Percentiles rank a stretch among this genome's conserved stretches.
Conservation (phyloP, 2,329 filamentous ascomycete genomes). For the Orbilia oligospora region DNA sequence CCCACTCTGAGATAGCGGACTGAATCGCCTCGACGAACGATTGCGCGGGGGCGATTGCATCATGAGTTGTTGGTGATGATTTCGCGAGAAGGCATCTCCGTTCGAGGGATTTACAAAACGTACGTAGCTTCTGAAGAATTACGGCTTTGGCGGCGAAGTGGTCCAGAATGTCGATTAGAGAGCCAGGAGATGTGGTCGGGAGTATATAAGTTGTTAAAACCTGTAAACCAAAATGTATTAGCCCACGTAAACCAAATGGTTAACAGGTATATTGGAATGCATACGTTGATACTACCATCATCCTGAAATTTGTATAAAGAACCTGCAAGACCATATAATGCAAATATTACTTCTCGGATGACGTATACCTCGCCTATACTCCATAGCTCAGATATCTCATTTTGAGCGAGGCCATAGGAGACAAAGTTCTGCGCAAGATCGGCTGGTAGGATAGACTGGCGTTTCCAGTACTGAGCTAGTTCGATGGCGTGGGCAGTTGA, state of each 20-base stretch:
- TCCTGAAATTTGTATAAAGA: slow-evolving; percentile 73
- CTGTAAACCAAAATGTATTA: slow-evolving; percentile 18
- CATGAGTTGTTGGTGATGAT: slow-evolving; percentile 24
- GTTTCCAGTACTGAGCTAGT: slow-evolving; percentile 51
- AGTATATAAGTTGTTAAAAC: slow-evolving; percentile 43
- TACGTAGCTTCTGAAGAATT: slow-evolving; percentile 62
- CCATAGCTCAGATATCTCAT: slow-evolving; percentile 48
- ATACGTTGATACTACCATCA: slow-evolving; percentile 54
- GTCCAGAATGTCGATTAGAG: slow-evolving; percentile 61
- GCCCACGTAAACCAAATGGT: neutral
- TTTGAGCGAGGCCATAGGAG: slow-evolving; percentile 43
- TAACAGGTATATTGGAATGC: neutral
- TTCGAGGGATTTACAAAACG: slow-evolving; percentile 59
- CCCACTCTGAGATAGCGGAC: slow-evolving; percentile 52
- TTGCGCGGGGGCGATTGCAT: slow-evolving; percentile 57
- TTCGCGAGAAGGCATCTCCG: slow-evolving; percentile 29
- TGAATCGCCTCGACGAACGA: slow-evolving; percentile 62
- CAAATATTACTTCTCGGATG: slow-evolving; percentile 83
- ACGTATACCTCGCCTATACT: slow-evolving; percentile 79
- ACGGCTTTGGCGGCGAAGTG: slow-evolving; percentile 63
- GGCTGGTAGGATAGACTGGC: slow-evolving; percentile 36
- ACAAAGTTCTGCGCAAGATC: slow-evolving; percentile 44
- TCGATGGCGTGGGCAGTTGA: slow-evolving; percentile 39
- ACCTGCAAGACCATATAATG: slow-evolving; percentile 84
- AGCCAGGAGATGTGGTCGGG: slow-evolving; percentile 45